Percentiles rank a stretch among this genome's conserved stretches.
Conservation (phyloP, 495 filamentous ascomycete genomes). For the Annulohypoxylon moriforme region DNA sequence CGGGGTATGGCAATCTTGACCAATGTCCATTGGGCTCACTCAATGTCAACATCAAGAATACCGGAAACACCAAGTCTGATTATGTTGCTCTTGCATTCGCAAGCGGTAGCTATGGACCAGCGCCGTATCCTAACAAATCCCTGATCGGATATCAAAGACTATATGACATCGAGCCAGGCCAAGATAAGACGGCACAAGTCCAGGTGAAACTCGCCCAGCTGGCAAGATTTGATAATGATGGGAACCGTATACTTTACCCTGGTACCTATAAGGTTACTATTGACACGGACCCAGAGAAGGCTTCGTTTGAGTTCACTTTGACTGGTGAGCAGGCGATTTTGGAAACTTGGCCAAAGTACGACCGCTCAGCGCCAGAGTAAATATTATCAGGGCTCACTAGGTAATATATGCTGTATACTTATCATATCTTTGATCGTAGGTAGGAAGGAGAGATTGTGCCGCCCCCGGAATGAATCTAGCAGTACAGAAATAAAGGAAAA, state of each 20-base stretch:
- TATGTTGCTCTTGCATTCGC: slow-evolving; percentile 5
- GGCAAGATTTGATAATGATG: background rate
- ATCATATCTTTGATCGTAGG: too few species aligned
- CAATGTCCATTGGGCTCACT: background rate
- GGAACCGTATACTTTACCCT: background rate
- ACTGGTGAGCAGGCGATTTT: background rate
- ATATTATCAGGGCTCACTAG: background rate
- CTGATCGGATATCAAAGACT: background rate
- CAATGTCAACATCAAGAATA: background rate
- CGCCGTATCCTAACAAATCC: background rate
- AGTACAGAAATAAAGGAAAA: too few species aligned
- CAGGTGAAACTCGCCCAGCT: background rate
- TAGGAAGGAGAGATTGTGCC: too few species aligned
- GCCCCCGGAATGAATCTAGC: too few species aligned
- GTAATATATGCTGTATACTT: background rate
- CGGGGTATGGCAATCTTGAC: background rate
- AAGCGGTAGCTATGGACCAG: background rate
- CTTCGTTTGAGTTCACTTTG: slow-evolving; percentile 4
- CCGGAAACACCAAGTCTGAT: background rate
- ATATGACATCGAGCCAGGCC: background rate
- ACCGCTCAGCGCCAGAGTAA: background rate
- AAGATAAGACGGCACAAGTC: background rate
- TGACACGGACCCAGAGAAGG: slow-evolving; percentile 1
- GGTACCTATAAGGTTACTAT: slow-evolving; percentile 1
- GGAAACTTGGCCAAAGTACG: slow-evolving; percentile 8